Base-by-base conservation (phyloP, 2,329 filamentous ascomycete genomes). In the Chaetomium olivaceum region DNA sequence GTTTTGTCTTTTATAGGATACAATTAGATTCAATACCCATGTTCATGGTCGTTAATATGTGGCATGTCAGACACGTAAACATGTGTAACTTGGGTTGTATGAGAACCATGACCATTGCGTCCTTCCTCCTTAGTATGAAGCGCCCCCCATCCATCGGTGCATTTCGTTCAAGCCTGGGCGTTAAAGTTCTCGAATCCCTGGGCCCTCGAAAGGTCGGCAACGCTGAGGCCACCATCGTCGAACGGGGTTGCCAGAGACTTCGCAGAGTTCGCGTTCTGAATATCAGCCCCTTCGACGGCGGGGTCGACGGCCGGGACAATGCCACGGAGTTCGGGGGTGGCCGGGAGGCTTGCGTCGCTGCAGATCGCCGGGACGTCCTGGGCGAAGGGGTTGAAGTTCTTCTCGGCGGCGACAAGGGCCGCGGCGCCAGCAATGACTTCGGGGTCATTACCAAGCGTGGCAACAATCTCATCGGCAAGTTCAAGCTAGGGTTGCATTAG, bases 371-470 rank as follows among this genome's bases (percentile, higher is more conserved):
- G 87, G 39, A 86, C 81, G 72, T 79, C 79, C 68, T 84, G 82
- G 63, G 77, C 84, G 70, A 87, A 90, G 60, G 87, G 87, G 80
- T 91, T 91, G 80, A 89, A 89, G 83, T 91, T 91, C 77, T 89
- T 87, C 80, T 90, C 88, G 4, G 88, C 88, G 29, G 85, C 83
- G 16, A 90, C 88, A 46, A 90, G 81, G 19, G 83, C 83, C 65
- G 82, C 82, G 21, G 89, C 89, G 23, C 86, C 88, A 16, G 82
- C 80, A 65, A 91, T 80, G 69, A 88, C 87, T 67, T 82, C 78
- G n/a, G 81, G 77, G 70, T 86, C 85, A 55, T 78, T 82, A 61
- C 88, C 89, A 39, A 90, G 86, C 61, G 85, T 77, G 9, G 81
- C 73, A 67, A 90, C 81, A 73, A 91, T 89, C 72, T 87, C 74